These are phyloP conservation scores for Trichophyton rubrum DNA, from an alignment of 2,329 filamentous ascomycete genomes.

Conservation along the genomic window DNA sequence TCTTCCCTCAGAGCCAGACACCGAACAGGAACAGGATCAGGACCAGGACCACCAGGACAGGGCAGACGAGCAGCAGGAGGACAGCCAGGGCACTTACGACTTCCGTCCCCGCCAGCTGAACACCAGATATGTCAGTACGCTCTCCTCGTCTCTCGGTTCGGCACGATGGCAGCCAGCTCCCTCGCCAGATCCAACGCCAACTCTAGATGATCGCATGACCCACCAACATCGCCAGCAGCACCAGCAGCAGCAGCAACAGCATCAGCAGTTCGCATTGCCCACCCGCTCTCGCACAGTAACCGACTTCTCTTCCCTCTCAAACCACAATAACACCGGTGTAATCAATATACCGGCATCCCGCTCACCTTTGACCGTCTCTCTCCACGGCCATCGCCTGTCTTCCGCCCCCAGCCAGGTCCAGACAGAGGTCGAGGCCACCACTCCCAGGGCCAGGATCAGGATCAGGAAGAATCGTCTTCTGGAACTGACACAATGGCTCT, in stretches of 20 bases:
- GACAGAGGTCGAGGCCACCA: neutral
- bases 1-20: slow-evolving; percentile 28
- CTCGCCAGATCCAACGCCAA: neutral
- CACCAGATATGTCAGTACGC: slow-evolving; percentile 12
- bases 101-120: neutral
- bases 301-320: neutral
- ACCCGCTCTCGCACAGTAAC: neutral
- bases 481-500: neutral
- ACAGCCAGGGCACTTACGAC: neutral
- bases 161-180: slow-evolving; percentile 10
- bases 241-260: no score
- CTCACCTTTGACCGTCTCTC: neutral
- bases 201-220: slow-evolving; percentile 1
- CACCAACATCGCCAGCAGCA: no score
- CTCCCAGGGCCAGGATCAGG: neutral
- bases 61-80: slow-evolving; percentile 9
- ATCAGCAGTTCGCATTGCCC: neutral
- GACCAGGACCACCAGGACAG: neutral
- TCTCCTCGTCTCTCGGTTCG: slow-evolving; percentile 12
- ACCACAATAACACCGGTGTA: neutral
- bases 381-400: slow-evolving; percentile 1
- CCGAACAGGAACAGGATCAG: no score
- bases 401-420: neutral
- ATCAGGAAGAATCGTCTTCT: neutral
- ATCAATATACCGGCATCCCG: neutral